Conservation (phyloP, 139 green algal genomes). For the Chloropicon primus region DNA sequence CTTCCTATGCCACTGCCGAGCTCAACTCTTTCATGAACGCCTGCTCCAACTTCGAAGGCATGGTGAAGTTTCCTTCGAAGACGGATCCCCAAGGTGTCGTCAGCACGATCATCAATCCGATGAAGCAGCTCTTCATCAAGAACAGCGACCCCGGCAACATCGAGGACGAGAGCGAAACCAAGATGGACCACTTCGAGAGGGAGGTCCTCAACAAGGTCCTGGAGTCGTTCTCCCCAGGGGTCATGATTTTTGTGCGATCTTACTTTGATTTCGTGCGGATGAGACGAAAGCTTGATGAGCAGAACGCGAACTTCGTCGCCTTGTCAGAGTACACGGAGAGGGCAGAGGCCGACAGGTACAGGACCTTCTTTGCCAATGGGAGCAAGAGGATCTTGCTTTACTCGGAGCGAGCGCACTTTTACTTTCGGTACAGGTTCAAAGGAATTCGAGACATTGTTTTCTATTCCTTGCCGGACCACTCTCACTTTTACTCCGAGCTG, state of each 20-base stretch:
- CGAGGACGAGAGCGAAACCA: background rate
- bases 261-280: slow-evolving; percentile 94
- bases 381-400: slow-evolving; percentile 67
- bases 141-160: slow-evolving; percentile 8
- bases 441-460: slow-evolving; percentile 73
- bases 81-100: slow-evolving; percentile 49
- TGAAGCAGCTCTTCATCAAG: slow-evolving; percentile 36
- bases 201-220: background rate
- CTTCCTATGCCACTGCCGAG: slow-evolving; percentile 51
- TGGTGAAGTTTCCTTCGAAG: slow-evolving; percentile 13
- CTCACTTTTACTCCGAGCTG: slow-evolving; percentile 66
- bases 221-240: slow-evolving; percentile 11
- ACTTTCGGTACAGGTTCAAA: slow-evolving; percentile 55
- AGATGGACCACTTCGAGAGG: background rate
- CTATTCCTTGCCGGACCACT: slow-evolving; percentile 69
- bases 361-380: slow-evolving; percentile 61
- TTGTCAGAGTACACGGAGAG: slow-evolving; percentile 71
- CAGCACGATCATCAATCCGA: slow-evolving; percentile 28
- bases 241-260: slow-evolving; percentile 66
- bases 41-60: slow-evolving; percentile 27
- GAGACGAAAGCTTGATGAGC: slow-evolving; percentile 20
- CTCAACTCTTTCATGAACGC: slow-evolving; percentile 53
- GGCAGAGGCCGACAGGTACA: slow-evolving; percentile 41
- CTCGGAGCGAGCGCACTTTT: slow-evolving; percentile 93
- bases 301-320: slow-evolving; percentile 37